phyloP scores from a whole-genome alignment of 306 rosid genomes.

The Sphenostylis stenocarpa region DNA sequence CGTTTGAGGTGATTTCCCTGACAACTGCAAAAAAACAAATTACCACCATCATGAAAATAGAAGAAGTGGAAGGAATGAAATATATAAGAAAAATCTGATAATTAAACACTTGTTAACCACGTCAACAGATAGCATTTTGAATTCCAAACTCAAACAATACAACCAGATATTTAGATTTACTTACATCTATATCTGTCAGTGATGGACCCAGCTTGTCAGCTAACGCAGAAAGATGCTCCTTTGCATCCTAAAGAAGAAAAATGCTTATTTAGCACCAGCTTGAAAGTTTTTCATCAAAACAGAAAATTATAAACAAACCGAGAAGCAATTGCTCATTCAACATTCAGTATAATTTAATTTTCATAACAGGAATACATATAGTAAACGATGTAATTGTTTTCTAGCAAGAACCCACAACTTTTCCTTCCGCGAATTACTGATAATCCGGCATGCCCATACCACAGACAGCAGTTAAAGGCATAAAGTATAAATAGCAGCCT shows the following conservation, averaged over 20 bases:
- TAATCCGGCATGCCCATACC: neutral
- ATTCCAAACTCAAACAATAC: slow-evolving; percentile 5
- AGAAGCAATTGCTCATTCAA: slow-evolving; percentile 26
- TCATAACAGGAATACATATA: slow-evolving; percentile 5
- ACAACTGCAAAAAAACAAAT: slow-evolving; percentile 63
- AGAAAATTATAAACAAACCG: slow-evolving; percentile 5
- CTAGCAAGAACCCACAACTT: neutral
- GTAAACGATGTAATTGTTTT: slow-evolving; percentile 9
- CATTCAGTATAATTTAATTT: slow-evolving; percentile 2
- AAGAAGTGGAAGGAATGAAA: slow-evolving; percentile 25
- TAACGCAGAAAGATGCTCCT: slow-evolving; percentile 91
- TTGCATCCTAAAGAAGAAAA: slow-evolving; percentile 80
- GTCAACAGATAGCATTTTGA: neutral
- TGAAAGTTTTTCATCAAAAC: slow-evolving; percentile 22
- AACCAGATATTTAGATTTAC: slow-evolving; percentile 34
- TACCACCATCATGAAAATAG: slow-evolving; percentile 29
- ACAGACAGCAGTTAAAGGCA: neutral
- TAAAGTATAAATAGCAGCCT: slow-evolving; percentile 9
- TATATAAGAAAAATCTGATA: slow-evolving; percentile 1
- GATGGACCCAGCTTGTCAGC: slow-evolving; percentile 96
- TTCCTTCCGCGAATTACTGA: neutral
- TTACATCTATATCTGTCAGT: slow-evolving; percentile 87
- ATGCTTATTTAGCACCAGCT: slow-evolving; percentile 36
- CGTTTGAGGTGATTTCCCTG: slow-evolving; percentile 67
- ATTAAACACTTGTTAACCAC: slow-evolving; percentile 16